Evolutionary conservation across 768 basidiomycete species (phyloP).

Genomic region (Rhodocollybia butyracea): DNA sequence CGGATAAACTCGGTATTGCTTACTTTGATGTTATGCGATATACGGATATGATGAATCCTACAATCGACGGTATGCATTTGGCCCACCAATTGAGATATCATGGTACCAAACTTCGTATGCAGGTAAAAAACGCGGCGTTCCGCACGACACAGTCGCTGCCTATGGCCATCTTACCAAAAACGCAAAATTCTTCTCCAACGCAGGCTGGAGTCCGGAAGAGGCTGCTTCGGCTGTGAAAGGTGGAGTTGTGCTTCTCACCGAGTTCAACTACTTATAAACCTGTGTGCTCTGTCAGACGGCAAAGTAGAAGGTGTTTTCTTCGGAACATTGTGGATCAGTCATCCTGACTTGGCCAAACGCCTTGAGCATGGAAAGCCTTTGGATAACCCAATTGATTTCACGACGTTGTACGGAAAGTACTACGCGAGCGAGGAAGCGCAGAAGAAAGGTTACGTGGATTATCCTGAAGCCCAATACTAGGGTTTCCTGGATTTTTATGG

Average conservation of each 20-base stretch:
- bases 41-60: constrained; percentile 13
- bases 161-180: constrained; percentile 22
- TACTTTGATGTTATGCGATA: constrained; percentile 24
- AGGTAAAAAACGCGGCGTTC: constrained; percentile 18
- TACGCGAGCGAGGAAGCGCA: constrained; percentile 12
- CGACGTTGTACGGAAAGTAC: constrained; percentile 18
- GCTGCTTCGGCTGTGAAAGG: constrained; percentile 20
- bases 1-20: constrained; percentile 19
- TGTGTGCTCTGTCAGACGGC: constrained; percentile 3
- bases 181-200: constrained; percentile 22
- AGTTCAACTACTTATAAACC: not conserved
- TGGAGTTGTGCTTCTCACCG: not conserved
- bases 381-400: constrained; percentile 16
- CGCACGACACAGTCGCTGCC: constrained; percentile 24
- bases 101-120: too few relatives aligned
- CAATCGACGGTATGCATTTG: constrained; percentile 20
- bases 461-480: constrained; percentile 12
- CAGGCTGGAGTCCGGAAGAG: constrained; percentile 23
- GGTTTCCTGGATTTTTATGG: too few relatives aligned
- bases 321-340: constrained; percentile 23
- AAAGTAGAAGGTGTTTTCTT: constrained; percentile 26
- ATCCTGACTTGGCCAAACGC: constrained; percentile 29
- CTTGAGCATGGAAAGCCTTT: constrained; percentile 21
- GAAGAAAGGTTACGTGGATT: constrained; percentile 24
- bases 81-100: too few relatives aligned